Evolutionary conservation across 805 yeast genomes (phyloP).

Genomic region (Candida schatavii): DNA sequence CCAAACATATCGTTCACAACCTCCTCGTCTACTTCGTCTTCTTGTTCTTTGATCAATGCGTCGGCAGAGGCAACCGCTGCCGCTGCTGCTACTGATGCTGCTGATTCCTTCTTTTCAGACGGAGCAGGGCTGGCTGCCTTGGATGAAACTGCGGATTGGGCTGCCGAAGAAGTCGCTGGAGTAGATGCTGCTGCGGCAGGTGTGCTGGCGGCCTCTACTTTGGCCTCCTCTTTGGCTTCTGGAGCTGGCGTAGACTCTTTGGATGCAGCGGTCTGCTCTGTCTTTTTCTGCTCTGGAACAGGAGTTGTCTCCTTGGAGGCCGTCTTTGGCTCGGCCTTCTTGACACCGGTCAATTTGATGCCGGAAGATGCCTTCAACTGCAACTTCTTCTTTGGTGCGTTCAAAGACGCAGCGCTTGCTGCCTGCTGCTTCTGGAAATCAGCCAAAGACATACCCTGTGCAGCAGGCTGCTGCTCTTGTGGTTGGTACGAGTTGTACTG

Average conservation of each 20-base stretch:
- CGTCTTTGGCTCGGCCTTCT: conserved; percentile 32
- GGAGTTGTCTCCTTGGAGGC: conserved; percentile 19
- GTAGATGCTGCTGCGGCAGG: conserved; percentile 11
- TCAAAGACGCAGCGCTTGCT: conserved; percentile 38
- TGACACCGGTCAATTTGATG: conserved; percentile 55
- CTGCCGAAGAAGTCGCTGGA: conserved; percentile 13
- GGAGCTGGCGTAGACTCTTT: conserved; percentile 24
- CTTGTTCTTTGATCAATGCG: conserved; percentile 62
- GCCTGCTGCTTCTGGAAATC: conserved; percentile 73
- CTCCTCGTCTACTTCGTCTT: conserved; percentile 80
- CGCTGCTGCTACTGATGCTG: conserved; percentile 17
- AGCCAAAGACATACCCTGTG: conserved; percentile 63
- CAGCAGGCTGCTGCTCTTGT: conserved; percentile 21
- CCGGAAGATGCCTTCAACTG: conserved; percentile 65
- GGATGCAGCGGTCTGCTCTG: conserved; percentile 14
- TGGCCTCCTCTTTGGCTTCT: conserved; percentile 14
- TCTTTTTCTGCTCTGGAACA: conserved; percentile 11
- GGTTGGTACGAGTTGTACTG: conserved; percentile 16
- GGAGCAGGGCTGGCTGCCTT: conserved; percentile 12
- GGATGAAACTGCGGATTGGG: conserved; percentile 10
- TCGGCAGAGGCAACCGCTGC: conserved; percentile 37
- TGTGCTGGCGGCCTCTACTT: conserved; percentile 12
- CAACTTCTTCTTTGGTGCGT: conserved; percentile 64
- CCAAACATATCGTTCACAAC: conserved; percentile 92
- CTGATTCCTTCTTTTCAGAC: conserved; percentile 6